Evolutionary conservation across 257 asterid genomes (phyloP), one percentile per base, ranked within the genome.

Genomic region (Anisodus tanguticus): DNA sequence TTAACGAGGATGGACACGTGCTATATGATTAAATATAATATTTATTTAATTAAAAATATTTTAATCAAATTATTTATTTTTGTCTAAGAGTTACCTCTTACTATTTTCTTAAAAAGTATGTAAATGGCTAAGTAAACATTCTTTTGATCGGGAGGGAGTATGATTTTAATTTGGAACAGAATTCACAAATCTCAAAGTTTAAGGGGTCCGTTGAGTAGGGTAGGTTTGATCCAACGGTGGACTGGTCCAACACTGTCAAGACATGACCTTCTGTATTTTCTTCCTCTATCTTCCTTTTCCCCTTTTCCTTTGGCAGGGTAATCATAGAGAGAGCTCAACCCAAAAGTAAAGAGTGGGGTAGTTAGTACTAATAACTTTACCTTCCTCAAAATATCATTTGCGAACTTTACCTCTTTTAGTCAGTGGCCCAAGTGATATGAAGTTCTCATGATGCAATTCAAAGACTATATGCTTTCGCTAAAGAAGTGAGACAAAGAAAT

Each of bases 191-290:
- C 11, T 59, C 31, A 17, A 15, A 69, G 54, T 22, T 41, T 31
- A 6, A 19, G 43, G 43, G 43, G 43, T 49, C 43, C 43, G 62
- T 74, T 76, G 12, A 26, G 22, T 47, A 49, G 62, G 43, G 45
- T 74, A 19, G 81, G 81, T 76, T 63, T 76, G 81, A 76, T 22
- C 11, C 47, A 76, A 76, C 81, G 81, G 62, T 76, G 26, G 63
- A 53, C 26, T 76, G 47, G 81, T 51, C 81, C 63, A 51, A 53
- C 13, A 2, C 43, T 74, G 80, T 51, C 81, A 26, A 76, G 81
- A 76, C 81, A n/a, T n/a, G n/a, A 76, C 13, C 81, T 76, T 76
- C 81, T 51, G 15, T 51, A 51, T 12, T 6, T 22, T 22, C 26
- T 76, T 76, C 16, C 7, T 12, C 35, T 8, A 5, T 7, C 60